Conservation (phyloP, 1,284 basidiomycete genomes). For the Cutaneotrichosporon sp. region DNA sequence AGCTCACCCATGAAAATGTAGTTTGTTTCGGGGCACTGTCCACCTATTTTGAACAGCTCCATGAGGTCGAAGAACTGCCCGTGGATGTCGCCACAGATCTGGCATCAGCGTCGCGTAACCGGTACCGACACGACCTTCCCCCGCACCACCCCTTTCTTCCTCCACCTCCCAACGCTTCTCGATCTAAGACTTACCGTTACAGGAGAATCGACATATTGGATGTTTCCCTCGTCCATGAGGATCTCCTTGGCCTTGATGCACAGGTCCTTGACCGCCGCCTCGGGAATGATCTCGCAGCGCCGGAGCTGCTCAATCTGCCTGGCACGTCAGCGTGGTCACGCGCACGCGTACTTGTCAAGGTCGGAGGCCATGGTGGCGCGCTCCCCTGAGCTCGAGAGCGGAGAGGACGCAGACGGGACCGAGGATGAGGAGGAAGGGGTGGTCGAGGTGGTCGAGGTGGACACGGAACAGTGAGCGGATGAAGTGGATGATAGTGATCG, state of each 20-base stretch:
- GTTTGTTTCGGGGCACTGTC: slow-evolving; percentile 91
- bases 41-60: slow-evolving; percentile 94
- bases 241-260: slow-evolving; percentile 96
- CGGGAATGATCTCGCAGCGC: slow-evolving; percentile 87
- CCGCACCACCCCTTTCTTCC: background rate
- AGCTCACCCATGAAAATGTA: slow-evolving; percentile 96
- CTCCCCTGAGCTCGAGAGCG: background rate
- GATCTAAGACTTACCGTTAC: slow-evolving; percentile 69
- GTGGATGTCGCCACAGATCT: slow-evolving; percentile 99
- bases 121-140: background rate
- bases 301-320: slow-evolving; percentile 82
- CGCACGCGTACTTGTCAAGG: slow-evolving; percentile 40
- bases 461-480: background rate
- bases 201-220: slow-evolving; percentile 92
- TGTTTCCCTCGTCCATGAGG: slow-evolving; percentile 94
- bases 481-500: background rate
- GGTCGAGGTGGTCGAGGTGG: background rate
- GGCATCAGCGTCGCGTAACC: slow-evolving; percentile 15
- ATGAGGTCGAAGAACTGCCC: slow-evolving; percentile 98
- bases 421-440: background rate
- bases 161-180: background rate
- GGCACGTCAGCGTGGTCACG: background rate
- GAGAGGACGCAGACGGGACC: background rate
- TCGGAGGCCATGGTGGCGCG: slow-evolving; percentile 39
- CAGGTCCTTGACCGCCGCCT: slow-evolving; percentile 86